Evolutionary conservation across 768 basidiomycete species (phyloP), one percentile per base, ranked within the genome.

Genomic region (Pulveroboletus ravenelii): DNA sequence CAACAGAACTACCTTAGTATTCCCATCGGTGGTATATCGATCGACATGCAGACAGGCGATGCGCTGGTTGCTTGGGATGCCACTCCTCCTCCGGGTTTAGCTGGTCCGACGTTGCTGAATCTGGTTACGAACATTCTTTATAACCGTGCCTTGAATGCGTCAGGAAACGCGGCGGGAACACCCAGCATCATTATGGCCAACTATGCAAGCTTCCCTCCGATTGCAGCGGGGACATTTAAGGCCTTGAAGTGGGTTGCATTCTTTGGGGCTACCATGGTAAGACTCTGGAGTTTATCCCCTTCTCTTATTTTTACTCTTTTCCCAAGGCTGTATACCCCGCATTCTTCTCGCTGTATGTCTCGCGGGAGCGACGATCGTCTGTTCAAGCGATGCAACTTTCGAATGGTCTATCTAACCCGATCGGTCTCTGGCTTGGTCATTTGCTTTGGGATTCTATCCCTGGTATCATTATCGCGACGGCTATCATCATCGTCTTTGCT

Each of bases 331-430:
- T 87, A 1, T 90, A 78, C 60, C 86, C 89, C n/a, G 88, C 88
- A 3, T 91, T 91, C 70, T 89, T 81, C 57, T 77, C 85, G 10
- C 64, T 91, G 13, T 91, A 91, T 63, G 86, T 88, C 4, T 81
- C 86, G 0, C 76, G 75, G 53, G 89, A 91, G 61, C 78, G 85
- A 10, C 76, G 80, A 2, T 80, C 81, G 2, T 67, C 70, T 40
- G 85, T 90, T 0, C 86, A 89, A 62, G 84, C 87, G 3, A 91
- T 90, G 85, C 88, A 90, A 60, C 71, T 85, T 32, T 86, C 84
- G 32, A 88, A 90, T 62, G 88, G 88, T 1, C 66, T 89, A 25
- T 75, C 81, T 1, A 74, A 88, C 58, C 82, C 85, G 17, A 64
- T 81, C 42, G 86, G 84, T 3, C 70, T 90, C 39, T 89, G 87